phyloP scores from a whole-genome alignment of 2,329 filamentous ascomycete genomes.

The Tolypocladium inflatum region DNA sequence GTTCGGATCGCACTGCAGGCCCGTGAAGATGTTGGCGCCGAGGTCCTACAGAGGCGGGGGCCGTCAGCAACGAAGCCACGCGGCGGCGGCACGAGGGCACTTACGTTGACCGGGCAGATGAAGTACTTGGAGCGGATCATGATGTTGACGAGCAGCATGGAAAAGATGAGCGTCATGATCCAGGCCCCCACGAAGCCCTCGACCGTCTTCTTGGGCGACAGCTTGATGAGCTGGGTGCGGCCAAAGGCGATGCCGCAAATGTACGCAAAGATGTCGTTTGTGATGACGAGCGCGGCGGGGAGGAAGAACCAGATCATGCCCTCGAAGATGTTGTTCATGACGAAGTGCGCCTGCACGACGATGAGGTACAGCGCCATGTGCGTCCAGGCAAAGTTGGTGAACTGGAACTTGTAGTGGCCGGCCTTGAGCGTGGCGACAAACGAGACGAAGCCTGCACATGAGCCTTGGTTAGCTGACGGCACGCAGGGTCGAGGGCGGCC shows the following conservation, averaged over 20 bases:
- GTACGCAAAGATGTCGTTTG: slow-evolving; percentile 98
- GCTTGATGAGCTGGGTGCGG: slow-evolving; percentile 90
- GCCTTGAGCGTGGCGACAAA: slow-evolving; percentile 93
- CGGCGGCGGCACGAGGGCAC: slow-evolving; percentile 12
- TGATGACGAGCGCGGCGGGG: slow-evolving; percentile 88
- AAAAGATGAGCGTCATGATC: slow-evolving; percentile 88
- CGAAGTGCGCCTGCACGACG: slow-evolving; percentile 94
- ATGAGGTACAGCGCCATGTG: slow-evolving; percentile 99
- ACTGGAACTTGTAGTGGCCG: slow-evolving; percentile 96
- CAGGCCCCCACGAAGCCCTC: slow-evolving; percentile 95
- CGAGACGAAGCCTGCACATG: slow-evolving; percentile 76
- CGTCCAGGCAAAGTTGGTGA: slow-evolving; percentile 98
- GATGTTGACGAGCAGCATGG: slow-evolving; percentile 69
- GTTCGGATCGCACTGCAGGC: slow-evolving; percentile 82
- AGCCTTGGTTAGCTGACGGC: slow-evolving; percentile 7
- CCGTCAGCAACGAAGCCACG: neutral
- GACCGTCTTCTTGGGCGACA: slow-evolving; percentile 98
- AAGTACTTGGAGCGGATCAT: slow-evolving; percentile 93
- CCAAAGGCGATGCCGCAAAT: slow-evolving; percentile 96
- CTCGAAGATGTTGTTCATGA: slow-evolving; percentile 99
- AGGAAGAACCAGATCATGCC: slow-evolving; percentile 99
- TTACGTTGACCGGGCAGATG: slow-evolving; percentile 86
- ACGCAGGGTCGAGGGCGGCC: neutral
- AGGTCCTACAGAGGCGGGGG: slow-evolving; percentile 48
- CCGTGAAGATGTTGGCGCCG: slow-evolving; percentile 85